A percentile compares a stretch with the other conserved stretches of the same genome.
Conservation (phyloP, 768 basidiomycete genomes). For the Scleroderma citrinum region DNA sequence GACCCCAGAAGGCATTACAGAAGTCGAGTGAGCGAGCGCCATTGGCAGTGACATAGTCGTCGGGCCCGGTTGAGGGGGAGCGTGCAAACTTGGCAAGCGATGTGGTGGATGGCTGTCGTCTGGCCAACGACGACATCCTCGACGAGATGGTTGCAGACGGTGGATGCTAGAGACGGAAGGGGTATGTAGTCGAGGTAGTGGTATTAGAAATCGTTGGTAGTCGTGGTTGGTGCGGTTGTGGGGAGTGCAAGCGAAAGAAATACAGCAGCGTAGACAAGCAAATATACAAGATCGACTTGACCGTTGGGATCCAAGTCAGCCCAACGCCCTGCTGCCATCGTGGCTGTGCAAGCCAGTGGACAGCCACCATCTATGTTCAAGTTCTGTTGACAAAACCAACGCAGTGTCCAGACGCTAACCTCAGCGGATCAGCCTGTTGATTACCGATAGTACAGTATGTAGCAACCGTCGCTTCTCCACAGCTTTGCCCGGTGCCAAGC, state of each 20-base stretch:
- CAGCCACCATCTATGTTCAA: no score
- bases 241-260: neutral
- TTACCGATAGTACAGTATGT: no score
- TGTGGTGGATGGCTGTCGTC: slow-evolving; percentile 77
- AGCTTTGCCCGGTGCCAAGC: no score
- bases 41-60: slow-evolving; percentile 17
- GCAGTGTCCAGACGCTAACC: no score
- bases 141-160: neutral
- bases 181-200: neutral
- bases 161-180: neutral
- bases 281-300: no score
- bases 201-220: neutral
- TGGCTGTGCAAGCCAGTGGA: no score
- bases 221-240: neutral
- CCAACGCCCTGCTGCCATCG: no score
- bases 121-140: slow-evolving; percentile 47
- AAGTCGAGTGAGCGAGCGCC: slow-evolving; percentile 62
- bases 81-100: slow-evolving; percentile 70
- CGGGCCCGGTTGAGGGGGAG: slow-evolving; percentile 38
- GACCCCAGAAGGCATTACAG: slow-evolving; percentile 97
- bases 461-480: no score
- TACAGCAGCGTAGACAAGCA: no score
- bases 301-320: no score
- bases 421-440: no score
- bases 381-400: no score